Evolutionary conservation across 495 filamentous ascomycete genomes (phyloP).

Genomic region (Hypoxylon rickii): DNA sequence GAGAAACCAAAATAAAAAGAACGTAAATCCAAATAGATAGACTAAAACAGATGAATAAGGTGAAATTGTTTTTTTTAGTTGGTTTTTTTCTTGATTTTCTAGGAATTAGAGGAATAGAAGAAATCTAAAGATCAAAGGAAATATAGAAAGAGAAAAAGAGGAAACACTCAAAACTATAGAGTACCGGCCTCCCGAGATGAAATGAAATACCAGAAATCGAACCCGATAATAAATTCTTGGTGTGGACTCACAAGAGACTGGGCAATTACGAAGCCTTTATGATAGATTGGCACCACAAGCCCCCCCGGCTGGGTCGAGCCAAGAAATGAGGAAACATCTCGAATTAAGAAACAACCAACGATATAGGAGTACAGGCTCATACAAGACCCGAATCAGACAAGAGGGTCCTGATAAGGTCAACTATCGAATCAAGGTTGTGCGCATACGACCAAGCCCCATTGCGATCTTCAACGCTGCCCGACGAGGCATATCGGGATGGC

Average conservation of each 20-base stretch:
- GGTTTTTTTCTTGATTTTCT: too few relatives aligned
- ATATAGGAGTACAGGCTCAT: constrained; percentile 8
- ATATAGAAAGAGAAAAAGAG: constrained; percentile 20
- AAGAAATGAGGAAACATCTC: constrained; percentile 30
- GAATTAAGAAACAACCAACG: constrained; percentile 31
- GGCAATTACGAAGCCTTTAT: constrained; percentile 34
- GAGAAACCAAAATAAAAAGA: constrained; percentile 9
- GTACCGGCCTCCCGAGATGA: constrained; percentile 33
- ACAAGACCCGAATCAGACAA: constrained; percentile 23
- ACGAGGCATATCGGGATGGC: constrained; percentile 11
- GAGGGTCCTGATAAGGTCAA: constrained; percentile 25
- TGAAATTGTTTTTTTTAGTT: too few relatives aligned
- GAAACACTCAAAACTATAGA: constrained; percentile 22
- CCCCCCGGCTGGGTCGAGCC: constrained; percentile 23
- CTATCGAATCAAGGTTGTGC: constrained; percentile 13
- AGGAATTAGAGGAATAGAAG: constrained; percentile 5
- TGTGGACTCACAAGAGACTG: constrained; percentile 8
- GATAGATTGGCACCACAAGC: constrained; percentile 23
- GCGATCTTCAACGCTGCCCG: constrained; percentile 33
- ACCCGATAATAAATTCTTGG: constrained; percentile 22
- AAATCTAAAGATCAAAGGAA: constrained; percentile 4
- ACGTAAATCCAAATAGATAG: constrained; percentile 14
- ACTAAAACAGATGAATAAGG: constrained; percentile 15
- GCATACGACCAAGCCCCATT: constrained; percentile 30
- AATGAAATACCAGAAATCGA: constrained; percentile 27